Conservation (phyloP, 352 stramenopile species). For the Pseudoperonospora humuli region DNA sequence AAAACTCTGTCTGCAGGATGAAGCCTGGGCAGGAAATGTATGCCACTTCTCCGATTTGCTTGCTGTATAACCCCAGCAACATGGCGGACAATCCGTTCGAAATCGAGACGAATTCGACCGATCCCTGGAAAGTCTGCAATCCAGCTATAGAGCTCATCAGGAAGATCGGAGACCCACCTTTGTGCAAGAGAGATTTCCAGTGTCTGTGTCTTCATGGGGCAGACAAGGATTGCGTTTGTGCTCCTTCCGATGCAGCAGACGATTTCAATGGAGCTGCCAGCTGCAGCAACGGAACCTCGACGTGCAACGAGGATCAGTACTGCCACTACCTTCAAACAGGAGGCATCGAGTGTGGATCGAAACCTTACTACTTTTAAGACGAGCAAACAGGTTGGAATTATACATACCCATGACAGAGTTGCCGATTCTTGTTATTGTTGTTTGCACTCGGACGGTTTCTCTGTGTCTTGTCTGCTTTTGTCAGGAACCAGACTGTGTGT, state of each 20-base stretch:
- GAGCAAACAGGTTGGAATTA: neutral
- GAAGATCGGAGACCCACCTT: slow-evolving; percentile 25
- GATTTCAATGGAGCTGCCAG: slow-evolving; percentile 16
- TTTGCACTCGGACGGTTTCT: slow-evolving; percentile 37
- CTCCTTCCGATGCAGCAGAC: slow-evolving; percentile 32
- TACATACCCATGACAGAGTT: neutral
- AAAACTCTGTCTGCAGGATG: slow-evolving; percentile 44
- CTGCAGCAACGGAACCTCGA: slow-evolving; percentile 12
- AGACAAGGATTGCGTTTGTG: slow-evolving; percentile 21
- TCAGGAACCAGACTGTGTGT: slow-evolving; percentile 10
- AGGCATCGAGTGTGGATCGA: slow-evolving; percentile 28
- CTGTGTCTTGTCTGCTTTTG: slow-evolving; percentile 4
- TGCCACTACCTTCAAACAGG: slow-evolving; percentile 33
- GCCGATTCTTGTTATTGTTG: slow-evolving; percentile 25
- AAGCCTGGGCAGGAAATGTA: slow-evolving; percentile 31
- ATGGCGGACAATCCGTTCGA: slow-evolving; percentile 31
- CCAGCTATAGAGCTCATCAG: slow-evolving; percentile 15
- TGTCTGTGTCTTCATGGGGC: slow-evolving; percentile 27
- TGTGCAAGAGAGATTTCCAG: slow-evolving; percentile 36
- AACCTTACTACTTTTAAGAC: slow-evolving; percentile 33
- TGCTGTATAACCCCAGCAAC: slow-evolving; percentile 26
- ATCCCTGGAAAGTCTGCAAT: slow-evolving; percentile 31
- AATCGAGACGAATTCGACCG: slow-evolving; percentile 20
- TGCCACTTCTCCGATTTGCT: slow-evolving; percentile 26
- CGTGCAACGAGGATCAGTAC: slow-evolving; percentile 29